These are phyloP conservation scores for Scleroderma bovista DNA, from an alignment of 768 basidiomycete genomes.

Conservation along the genomic window DNA sequence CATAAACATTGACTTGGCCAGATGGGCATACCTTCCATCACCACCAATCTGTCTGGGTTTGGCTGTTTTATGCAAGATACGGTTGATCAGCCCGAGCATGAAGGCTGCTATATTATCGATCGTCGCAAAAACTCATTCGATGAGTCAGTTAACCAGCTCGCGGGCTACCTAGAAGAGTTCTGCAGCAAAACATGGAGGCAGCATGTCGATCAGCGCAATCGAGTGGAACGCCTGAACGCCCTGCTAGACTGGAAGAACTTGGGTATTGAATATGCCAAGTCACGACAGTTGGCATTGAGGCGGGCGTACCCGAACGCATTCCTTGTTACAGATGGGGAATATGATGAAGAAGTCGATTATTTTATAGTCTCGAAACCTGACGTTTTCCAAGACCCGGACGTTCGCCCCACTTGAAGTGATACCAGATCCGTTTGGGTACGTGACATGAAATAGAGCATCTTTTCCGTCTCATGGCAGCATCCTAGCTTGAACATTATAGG, in stretches of 20 bases:
- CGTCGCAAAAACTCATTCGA: slow-evolving; percentile 85
- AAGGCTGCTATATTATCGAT: slow-evolving; percentile 96
- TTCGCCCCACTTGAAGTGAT: too few species aligned
- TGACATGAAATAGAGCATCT: too few species aligned
- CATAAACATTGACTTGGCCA: slow-evolving; percentile 23
- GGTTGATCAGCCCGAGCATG: slow-evolving; percentile 89
- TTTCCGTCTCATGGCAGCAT: too few species aligned
- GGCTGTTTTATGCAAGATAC: slow-evolving; percentile 99
- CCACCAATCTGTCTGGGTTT: slow-evolving; percentile 96
- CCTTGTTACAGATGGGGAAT: slow-evolving; percentile 50
- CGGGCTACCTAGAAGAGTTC: slow-evolving; percentile 71
- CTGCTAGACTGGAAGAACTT: slow-evolving; percentile 99
- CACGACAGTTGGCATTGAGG: slow-evolving; percentile 83
- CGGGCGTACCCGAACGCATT: slow-evolving; percentile 96
- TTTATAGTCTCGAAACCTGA: slow-evolving; percentile 2
- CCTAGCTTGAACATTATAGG: too few species aligned
- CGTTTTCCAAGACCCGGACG: too few species aligned
- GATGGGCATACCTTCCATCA: slow-evolving; percentile 98
- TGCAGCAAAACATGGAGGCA: slow-evolving; percentile 85
- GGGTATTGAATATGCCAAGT: slow-evolving; percentile 95
- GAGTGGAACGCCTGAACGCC: slow-evolving; percentile 81
- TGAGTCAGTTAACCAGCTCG: slow-evolving; percentile 83
- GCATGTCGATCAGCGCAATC: slow-evolving; percentile 97
- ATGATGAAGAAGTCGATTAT: slow-evolving; percentile 38
- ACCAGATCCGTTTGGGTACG: too few species aligned